Evolutionary conservation across 2,329 filamentous ascomycete species (phyloP).

Genomic region (Triangularia setosa): DNA sequence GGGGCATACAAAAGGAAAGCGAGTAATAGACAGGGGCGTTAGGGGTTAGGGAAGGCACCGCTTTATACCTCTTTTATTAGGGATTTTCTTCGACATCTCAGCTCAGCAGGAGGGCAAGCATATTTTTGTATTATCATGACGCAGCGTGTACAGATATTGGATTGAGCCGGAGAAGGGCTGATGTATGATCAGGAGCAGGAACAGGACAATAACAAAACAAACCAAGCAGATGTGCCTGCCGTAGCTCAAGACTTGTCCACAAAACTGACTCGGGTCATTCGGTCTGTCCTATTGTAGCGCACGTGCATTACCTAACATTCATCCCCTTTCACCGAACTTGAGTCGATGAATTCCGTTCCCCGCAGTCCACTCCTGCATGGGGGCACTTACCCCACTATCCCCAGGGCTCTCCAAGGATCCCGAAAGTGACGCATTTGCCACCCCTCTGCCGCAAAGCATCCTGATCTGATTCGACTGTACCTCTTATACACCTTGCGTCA

Average conservation of each 20-base stretch:
- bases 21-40: background rate
- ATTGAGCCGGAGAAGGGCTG: background rate
- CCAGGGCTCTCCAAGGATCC: background rate
- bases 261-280: background rate
- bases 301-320: background rate
- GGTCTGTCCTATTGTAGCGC: background rate
- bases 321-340: background rate
- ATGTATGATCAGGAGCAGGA: background rate
- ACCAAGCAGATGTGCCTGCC: background rate
- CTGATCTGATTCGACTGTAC: background rate
- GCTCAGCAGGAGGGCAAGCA: background rate
- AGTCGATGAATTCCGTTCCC: background rate
- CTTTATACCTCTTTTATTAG: background rate
- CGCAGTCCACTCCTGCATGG: background rate
- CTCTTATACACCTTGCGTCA: background rate
- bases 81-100: background rate
- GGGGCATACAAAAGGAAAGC: constrained; percentile 1
- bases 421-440: background rate
- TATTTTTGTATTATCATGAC: constrained; percentile 1
- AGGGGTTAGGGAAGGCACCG: background rate
- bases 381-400: background rate
- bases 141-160: background rate
- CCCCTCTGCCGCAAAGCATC: background rate
- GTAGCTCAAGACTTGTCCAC: background rate
- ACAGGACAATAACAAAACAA: background rate